Percentiles rank a stretch among this genome's conserved stretches.
Conservation (phyloP, 2,329 filamentous ascomycete species). For the Venturia aucupariae region DNA sequence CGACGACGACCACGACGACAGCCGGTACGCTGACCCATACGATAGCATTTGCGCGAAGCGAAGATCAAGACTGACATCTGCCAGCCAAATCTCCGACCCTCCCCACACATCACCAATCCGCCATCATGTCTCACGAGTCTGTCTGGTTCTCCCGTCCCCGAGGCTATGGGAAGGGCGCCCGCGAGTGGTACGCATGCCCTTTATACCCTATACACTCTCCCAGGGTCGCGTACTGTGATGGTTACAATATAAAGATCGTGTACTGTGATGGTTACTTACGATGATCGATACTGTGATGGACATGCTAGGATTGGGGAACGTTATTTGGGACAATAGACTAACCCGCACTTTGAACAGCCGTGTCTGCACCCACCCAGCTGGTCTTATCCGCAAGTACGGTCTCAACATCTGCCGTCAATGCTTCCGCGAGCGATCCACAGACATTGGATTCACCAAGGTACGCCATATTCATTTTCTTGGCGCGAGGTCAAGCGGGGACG, state of each 20-base stretch:
- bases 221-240: conserved; percentile 12
- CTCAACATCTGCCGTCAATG: conserved; percentile 71
- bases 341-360: conserved; percentile 42
- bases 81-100: background rate
- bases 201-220: background rate
- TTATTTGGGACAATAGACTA: conserved; percentile 2
- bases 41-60: background rate
- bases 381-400: conserved; percentile 99
- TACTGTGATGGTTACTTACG: conserved; percentile 6
- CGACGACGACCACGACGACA: background rate
- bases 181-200: conserved; percentile 65
- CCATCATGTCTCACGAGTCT: conserved; percentile 81
- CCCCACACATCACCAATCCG: conserved; percentile 24
- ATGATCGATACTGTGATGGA: conserved; percentile 2
- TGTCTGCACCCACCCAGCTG: conserved; percentile 68
- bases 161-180: conserved; percentile 93
- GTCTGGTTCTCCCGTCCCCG: conserved; percentile 99
- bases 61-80: background rate
- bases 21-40: background rate
- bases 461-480: conserved; percentile 13
- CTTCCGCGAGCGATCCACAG: conserved; percentile 59
- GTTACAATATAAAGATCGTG: conserved; percentile 11
- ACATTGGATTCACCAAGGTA: conserved; percentile 64
- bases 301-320: background rate
- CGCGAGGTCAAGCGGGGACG: background rate